phyloP scores from a whole-genome alignment of 257 asterid genomes.

The Plectranthus barbatus region DNA sequence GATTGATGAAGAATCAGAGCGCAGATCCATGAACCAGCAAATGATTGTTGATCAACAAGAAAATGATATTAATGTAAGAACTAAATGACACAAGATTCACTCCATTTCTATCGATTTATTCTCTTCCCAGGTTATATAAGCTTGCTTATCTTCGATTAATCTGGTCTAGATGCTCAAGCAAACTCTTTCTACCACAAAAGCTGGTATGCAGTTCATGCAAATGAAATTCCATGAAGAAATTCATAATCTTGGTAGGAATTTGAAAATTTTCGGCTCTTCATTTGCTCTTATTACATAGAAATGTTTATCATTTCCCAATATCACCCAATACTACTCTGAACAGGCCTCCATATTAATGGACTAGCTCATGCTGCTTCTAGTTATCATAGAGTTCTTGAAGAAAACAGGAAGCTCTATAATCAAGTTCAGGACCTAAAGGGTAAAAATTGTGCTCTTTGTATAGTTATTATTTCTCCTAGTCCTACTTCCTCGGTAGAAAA shows the following conservation, averaged over 20 bases:
- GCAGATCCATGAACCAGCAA: slow-evolving; percentile 37
- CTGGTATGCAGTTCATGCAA: slow-evolving; percentile 92
- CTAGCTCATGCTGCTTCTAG: slow-evolving; percentile 94
- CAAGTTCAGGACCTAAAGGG: slow-evolving; percentile 96
- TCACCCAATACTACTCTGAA: slow-evolving; percentile 4
- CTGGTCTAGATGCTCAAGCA: slow-evolving; percentile 58
- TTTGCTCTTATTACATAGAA: background rate
- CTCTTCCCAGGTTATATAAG: background rate
- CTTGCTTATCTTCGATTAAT: slow-evolving; percentile 8
- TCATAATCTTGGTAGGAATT: slow-evolving; percentile 54
- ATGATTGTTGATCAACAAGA: slow-evolving; percentile 63
- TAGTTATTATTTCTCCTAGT: background rate
- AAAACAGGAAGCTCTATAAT: slow-evolving; percentile 81
- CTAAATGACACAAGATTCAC: slow-evolving; percentile 4
- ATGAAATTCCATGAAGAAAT: slow-evolving; percentile 73
- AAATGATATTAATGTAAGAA: slow-evolving; percentile 46
- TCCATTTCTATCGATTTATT: background rate
- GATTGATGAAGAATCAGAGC: slow-evolving; percentile 41
- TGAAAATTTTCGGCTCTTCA: background rate
- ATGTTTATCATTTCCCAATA: background rate
- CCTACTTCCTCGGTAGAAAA: background rate
- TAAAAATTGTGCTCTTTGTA: slow-evolving; percentile 11
- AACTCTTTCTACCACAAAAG: slow-evolving; percentile 63
- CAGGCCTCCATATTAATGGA: slow-evolving; percentile 76
- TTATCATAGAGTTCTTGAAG: slow-evolving; percentile 85